phyloP scores from a whole-genome alignment of 352 stramenopile species.

The Phytophthora idaei region DNA sequence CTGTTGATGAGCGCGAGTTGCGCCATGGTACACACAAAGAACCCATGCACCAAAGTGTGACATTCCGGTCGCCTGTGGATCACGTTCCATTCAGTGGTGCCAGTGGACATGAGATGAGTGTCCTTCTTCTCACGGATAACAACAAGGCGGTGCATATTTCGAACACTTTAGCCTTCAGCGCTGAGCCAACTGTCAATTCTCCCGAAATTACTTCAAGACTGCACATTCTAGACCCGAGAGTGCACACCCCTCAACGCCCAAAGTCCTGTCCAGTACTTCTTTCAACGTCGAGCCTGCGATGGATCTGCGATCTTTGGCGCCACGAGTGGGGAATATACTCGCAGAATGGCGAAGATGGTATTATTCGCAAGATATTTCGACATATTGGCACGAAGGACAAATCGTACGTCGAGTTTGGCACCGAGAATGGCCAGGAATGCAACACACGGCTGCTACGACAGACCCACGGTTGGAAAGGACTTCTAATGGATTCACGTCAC shows the following conservation, averaged over 20 bases:
- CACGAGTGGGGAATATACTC: constrained; percentile 72
- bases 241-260: constrained; percentile 34
- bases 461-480: constrained; percentile 49
- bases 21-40: constrained; percentile 16
- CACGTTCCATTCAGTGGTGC: constrained; percentile 21
- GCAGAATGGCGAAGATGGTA: constrained; percentile 76
- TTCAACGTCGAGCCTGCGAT: constrained; percentile 15
- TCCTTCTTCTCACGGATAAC: constrained; percentile 54
- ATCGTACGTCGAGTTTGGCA: constrained; percentile 75
- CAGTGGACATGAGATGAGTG: constrained; percentile 37
- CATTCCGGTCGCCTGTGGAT: constrained; percentile 47
- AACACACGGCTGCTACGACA: constrained; percentile 69
- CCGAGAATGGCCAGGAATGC: constrained; percentile 57
- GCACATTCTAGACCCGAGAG: constrained; percentile 29
- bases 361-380: constrained; percentile 64
- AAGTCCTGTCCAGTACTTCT: constrained; percentile 24
- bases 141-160: constrained; percentile 47
- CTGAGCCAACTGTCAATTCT: constrained; percentile 11
- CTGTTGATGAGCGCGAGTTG: constrained; percentile 26
- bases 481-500: constrained; percentile 65
- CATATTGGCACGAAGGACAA: constrained; percentile 43
- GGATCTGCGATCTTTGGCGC: constrained; percentile 66
- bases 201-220: constrained; percentile 15
- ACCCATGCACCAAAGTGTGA: constrained; percentile 30
- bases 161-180: constrained; percentile 22